A percentile compares a stretch with the other conserved stretches of the same genome.
These are phyloP conservation scores for Casaregolazyma suthepensis DNA, from an alignment of 1,139 yeast genomes.

Conservation along the genomic window DNA sequence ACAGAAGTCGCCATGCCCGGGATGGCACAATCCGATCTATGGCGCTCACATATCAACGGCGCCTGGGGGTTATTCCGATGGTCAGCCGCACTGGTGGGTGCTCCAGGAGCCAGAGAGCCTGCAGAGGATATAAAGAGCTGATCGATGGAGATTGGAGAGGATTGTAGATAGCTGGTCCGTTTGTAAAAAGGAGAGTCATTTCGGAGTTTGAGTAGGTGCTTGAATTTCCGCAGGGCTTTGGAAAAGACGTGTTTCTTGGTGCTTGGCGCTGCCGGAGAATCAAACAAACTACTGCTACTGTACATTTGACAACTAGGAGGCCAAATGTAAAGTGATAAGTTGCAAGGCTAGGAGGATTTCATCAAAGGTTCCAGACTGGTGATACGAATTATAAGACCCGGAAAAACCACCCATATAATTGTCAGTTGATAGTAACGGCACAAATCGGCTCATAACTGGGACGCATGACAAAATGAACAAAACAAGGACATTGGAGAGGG, in stretches of 20 bases:
- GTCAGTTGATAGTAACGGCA: not conserved
- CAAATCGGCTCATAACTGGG: not conserved
- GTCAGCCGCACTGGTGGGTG: not conserved
- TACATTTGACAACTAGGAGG: not conserved
- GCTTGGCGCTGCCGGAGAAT: not conserved
- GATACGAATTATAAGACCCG: not conserved
- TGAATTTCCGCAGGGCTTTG: not conserved
- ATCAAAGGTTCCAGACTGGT: not conserved
- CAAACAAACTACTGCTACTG: not conserved
- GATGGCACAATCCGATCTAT: not conserved
- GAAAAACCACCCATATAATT: not conserved
- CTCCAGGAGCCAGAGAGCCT: not conserved
- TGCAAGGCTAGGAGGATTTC: not conserved
- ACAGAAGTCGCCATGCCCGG: not conserved
- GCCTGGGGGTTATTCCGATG: not conserved
- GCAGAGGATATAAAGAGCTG: not conserved
- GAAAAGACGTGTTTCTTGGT: not conserved
- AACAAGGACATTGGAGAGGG: not conserved
- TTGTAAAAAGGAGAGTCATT: not conserved
- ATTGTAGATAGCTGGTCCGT: not conserved
- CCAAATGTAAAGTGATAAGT: not conserved
- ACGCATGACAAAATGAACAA: not conserved
- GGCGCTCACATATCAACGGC: not conserved
- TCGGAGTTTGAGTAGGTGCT: not conserved
- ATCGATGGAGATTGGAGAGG: not conserved